These are phyloP conservation scores for Striga hermonthica DNA, from an alignment of 305 asterid genomes.

Conservation along the genomic window DNA sequence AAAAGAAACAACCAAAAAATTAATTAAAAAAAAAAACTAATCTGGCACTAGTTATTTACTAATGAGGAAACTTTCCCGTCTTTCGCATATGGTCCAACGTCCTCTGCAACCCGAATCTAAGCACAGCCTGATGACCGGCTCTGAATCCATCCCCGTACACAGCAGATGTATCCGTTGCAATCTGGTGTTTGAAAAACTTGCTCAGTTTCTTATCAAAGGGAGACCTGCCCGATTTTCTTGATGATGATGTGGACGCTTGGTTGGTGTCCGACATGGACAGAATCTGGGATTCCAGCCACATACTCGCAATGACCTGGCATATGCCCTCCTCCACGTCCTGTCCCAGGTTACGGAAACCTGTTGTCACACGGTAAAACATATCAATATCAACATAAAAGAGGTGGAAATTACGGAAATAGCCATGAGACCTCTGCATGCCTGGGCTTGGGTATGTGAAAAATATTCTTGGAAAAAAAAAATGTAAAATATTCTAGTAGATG, in stretches of 20 bases:
- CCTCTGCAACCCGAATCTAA: conserved; percentile 58
- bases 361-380: not conserved
- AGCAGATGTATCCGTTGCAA: conserved; percentile 72
- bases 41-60: not conserved
- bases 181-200: conserved; percentile 76
- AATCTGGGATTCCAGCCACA: conserved; percentile 66
- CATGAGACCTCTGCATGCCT: not conserved
- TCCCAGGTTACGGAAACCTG: conserved; percentile 43
- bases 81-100: conserved; percentile 70
- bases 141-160: conserved; percentile 89
- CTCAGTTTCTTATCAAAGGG: conserved; percentile 78
- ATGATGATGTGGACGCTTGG: conserved; percentile 45
- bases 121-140: conserved; percentile 68
- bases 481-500: no score
- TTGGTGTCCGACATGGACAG: conserved; percentile 38
- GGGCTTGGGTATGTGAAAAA: no score
- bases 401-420: not conserved
- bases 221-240: conserved; percentile 41
- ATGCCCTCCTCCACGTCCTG: conserved; percentile 61
- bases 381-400: not conserved
- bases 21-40: no score
- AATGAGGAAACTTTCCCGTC: conserved; percentile 75
- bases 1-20: no score
- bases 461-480: no score
- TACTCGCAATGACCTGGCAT: conserved; percentile 55